Base-by-base conservation (phyloP, 2,329 filamentous ascomycete species). In the Penicillium sp. region DNA sequence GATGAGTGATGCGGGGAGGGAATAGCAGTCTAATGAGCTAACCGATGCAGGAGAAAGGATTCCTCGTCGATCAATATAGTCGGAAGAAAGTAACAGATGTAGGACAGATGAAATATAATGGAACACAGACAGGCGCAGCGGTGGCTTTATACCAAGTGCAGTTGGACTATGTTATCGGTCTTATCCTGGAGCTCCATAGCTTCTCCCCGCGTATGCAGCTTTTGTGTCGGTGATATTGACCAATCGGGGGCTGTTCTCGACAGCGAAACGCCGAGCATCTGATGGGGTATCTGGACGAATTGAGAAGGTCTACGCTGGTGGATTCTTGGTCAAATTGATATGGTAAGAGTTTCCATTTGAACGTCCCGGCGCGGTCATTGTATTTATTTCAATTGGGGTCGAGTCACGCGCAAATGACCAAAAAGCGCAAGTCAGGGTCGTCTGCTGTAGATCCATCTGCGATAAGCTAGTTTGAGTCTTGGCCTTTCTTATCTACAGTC, bases 151-250 rank as follows among this genome's bases (percentile, higher is more conserved):
- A 62, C 55, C 46, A 37, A 49, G 39, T 42, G 25, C 23, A 59
- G n/a, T 37, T 37, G 41, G 41, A 51, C 39, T 39, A 51, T 41
- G 57, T 60, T 60, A 62, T 64, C 59, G 52, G 57, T 37, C 58
- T 53, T 54, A 39, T 48, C 46, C 29, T 53, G 55, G 57, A 63
- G 60, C 56, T 58, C 49, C 49, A 46, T 45, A 61, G 57, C 61
- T 63, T 46, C 58, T 39, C 63, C 62, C 64, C 65, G 60, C 61
- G 58, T 62, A 53, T 54, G 57, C 57, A 51, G 50, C 61, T 61
- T 60, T 44, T 60, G 21, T 25, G 42, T 69, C 66, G 66, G 66
- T 56, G 63, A 35, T 46, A 46, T 45, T 9, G 27, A 18, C 66
- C 66, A 69, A 69, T 69, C 59, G 59, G 15, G 18, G 5, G 7